Conservation (phyloP, 2,329 filamentous ascomycete species). For the Conoideocrella luteorostrata region DNA sequence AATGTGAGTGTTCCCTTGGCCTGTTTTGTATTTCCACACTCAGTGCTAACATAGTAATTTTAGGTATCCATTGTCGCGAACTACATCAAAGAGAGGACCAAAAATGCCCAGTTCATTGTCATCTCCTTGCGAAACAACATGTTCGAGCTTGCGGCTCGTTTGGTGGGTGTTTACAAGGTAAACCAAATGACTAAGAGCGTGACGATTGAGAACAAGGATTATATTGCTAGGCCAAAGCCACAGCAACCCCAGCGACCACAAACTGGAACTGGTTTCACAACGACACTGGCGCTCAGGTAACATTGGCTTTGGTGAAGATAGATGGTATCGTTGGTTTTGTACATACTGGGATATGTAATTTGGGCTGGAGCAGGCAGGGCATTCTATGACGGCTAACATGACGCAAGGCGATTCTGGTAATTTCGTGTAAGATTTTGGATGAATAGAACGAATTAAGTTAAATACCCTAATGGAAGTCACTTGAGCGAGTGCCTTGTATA, state of each 20-base stretch:
- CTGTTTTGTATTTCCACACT: slow-evolving; percentile 1
- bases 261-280: slow-evolving; percentile 22
- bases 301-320: no score
- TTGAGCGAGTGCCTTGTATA: no score
- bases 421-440: slow-evolving; percentile 5
- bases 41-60: background rate
- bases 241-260: slow-evolving; percentile 24
- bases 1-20: slow-evolving; percentile 62
- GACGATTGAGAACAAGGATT: slow-evolving; percentile 80
- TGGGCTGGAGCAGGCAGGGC: background rate
- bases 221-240: slow-evolving; percentile 43
- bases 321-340: background rate
- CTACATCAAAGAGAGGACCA: slow-evolving; percentile 98
- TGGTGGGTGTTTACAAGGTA: slow-evolving; percentile 98
- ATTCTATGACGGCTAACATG: background rate
- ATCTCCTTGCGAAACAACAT: slow-evolving; percentile 98
- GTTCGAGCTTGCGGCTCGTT: slow-evolving; percentile 93
- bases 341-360: background rate
- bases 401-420: background rate
- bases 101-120: slow-evolving; percentile 98
- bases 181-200: slow-evolving; percentile 97
- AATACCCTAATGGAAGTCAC: no score
- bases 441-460: background rate
- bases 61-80: slow-evolving; percentile 95
- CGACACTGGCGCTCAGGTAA: slow-evolving; percentile 30